Evolutionary conservation across 1,284 basidiomycete species (phyloP).

Genomic region (Cutaneotrichosporon mucoides): DNA sequence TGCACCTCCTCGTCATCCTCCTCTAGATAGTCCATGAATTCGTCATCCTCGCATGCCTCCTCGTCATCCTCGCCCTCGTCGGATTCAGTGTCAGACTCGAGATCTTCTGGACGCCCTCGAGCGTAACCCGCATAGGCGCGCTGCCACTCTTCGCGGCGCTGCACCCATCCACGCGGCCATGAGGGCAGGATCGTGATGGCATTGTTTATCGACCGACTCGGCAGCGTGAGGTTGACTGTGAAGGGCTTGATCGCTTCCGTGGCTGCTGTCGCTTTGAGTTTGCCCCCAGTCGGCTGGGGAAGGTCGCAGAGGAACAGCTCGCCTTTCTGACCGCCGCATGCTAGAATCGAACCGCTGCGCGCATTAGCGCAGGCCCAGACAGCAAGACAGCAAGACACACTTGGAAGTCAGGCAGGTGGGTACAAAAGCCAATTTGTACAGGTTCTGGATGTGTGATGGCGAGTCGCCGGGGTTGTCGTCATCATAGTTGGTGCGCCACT

Average conservation of each 20-base stretch:
- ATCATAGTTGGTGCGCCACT: constrained; percentile 19
- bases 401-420: constrained; percentile 44
- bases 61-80: constrained; percentile 14
- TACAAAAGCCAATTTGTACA: constrained; percentile 35
- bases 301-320: constrained; percentile 40
- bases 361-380: constrained; percentile 9
- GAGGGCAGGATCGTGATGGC: constrained; percentile 44
- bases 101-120: constrained; percentile 7
- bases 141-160: constrained; percentile 15
- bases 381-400: constrained; percentile 17
- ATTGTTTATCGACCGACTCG: constrained; percentile 46
- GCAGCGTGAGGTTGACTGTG: constrained; percentile 29
- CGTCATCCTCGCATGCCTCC: constrained; percentile 19
- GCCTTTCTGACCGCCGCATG: constrained; percentile 48
- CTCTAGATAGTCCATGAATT: constrained; percentile 16
- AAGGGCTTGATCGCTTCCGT: constrained; percentile 27
- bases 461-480: neutral
- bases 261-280: neutral
- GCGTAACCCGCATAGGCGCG: constrained; percentile 5
- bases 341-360: constrained; percentile 33
- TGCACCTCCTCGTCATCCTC: constrained; percentile 16
- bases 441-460: constrained; percentile 3
- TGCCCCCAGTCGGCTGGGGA: neutral
- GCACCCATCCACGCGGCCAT: constrained; percentile 33
- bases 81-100: constrained; percentile 9